Percentiles rank a stretch among this genome's conserved stretches.
Conservation (phyloP, 345 rosid genomes). For the Gossypium herbaceum region DNA sequence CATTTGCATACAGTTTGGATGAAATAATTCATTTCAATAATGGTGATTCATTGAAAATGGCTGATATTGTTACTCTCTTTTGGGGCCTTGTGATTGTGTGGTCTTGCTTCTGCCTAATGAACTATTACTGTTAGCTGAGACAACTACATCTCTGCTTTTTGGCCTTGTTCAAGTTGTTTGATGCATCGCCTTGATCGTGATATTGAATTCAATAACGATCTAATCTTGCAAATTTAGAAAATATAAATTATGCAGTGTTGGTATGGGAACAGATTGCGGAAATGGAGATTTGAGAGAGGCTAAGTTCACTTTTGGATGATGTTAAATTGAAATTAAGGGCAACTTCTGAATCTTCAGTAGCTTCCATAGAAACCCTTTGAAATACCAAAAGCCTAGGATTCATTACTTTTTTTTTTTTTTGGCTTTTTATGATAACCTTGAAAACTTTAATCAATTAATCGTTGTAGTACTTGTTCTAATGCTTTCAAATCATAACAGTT, state of each 20-base stretch:
- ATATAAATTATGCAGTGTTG: not conserved
- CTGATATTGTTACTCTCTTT: not conserved
- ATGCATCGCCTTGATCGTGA: not conserved
- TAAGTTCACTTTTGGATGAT: not conserved
- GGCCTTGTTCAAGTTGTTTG: not conserved
- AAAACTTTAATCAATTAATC: constrained; percentile 3
- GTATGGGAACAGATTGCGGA: not conserved
- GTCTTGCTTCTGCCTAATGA: not conserved
- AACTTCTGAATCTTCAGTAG: not conserved
- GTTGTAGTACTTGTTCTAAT: not conserved
- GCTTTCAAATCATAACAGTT: not conserved
- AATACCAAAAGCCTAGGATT: not conserved
- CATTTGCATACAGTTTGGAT: not conserved
- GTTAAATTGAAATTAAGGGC: not conserved
- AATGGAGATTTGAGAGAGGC: not conserved
- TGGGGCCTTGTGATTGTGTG: not conserved
- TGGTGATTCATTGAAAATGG: not conserved
- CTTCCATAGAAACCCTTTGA: not conserved
- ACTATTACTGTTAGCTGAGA: not conserved
- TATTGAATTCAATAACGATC: not conserved
- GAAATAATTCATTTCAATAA: not conserved
- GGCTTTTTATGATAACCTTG: not conserved
- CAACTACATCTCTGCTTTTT: not conserved
- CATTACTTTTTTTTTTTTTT: not conserved
- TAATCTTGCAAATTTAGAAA: not conserved